phyloP scores from a whole-genome alignment of 768 basidiomycete genomes.

The Tricholoma matsutake region DNA sequence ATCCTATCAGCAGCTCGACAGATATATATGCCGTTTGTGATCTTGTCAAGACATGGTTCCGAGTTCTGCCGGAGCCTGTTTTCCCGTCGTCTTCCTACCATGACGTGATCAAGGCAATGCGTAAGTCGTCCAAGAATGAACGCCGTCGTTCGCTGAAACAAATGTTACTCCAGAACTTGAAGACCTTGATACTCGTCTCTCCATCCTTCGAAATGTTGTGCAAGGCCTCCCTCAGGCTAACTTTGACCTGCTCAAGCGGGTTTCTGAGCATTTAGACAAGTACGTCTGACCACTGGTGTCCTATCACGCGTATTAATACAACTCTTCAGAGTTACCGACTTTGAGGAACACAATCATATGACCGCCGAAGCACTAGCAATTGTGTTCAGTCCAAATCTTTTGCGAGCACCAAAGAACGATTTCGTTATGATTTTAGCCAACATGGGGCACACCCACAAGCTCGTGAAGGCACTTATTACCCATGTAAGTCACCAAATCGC shows the following conservation, averaged over 20 bases:
- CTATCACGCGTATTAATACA: neutral
- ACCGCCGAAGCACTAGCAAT: constrained; percentile 81
- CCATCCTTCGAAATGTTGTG: constrained; percentile 63
- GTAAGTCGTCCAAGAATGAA: constrained; percentile 39
- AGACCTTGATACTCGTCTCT: constrained; percentile 63
- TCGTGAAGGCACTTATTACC: constrained; percentile 73
- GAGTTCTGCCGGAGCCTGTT: constrained; percentile 74
- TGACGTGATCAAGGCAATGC: constrained; percentile 66
- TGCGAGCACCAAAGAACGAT: constrained; percentile 76
- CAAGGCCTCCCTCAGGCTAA: constrained; percentile 68
- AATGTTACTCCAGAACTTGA: constrained; percentile 48
- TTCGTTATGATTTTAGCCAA: constrained; percentile 76
- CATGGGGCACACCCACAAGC: constrained; percentile 73
- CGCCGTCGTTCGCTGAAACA: neutral
- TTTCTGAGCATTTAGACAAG: constrained; percentile 83
- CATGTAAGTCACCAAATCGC: constrained; percentile 50
- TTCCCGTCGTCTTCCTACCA: constrained; percentile 70
- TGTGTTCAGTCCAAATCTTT: constrained; percentile 79
- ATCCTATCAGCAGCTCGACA: constrained; percentile 52
- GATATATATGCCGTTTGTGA: constrained; percentile 86
- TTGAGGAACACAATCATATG: constrained; percentile 89
- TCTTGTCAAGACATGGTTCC: constrained; percentile 83
- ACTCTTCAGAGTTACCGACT: constrained; percentile 69
- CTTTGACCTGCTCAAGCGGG: constrained; percentile 75
- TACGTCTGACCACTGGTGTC: constrained; percentile 24